Base-by-base conservation (phyloP, 352 stramenopile genomes). In the Globisporangium echinulatum region DNA sequence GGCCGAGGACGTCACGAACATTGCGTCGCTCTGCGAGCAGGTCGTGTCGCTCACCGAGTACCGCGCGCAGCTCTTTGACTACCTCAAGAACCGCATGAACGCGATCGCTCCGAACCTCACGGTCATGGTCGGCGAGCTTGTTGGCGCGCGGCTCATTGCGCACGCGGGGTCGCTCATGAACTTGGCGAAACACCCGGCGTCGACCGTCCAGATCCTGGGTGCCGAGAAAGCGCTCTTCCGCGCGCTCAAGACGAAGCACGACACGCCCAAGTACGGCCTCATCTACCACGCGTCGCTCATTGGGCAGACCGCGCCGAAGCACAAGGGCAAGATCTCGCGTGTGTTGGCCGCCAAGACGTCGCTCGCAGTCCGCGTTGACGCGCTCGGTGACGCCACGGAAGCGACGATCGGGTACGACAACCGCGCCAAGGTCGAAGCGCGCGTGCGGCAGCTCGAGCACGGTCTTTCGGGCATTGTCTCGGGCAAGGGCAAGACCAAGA, bases 251-350 rank as follows among this genome's bases (percentile, higher is more conserved):
- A 99, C 97, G 9, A 99, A 99, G 78, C 94, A 99, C 71, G 96
- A 99, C 73, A 99, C 97, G 10, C 97, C 97, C 8, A 99, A 99
- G 79, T 99, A 99, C 77, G 98, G 98, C 79, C 85, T 99, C n/a
- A 99, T 99, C 71, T 99, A 99, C 77, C 98, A 99, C 79, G 97
- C 97, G 5, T 99, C 94, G 61, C 79, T 99, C 7, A 99, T 99
- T 60, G 98, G 98, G 40, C 97, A 99, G 75, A 97, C 97, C 1
- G 88, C 92, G n/a, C 93, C 97, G 4, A 99, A 99, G 86, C 92
- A 99, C 81, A 99, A 99, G 86, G 98, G 97, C 64, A 99, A 99
- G 75, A 99, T 99, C 62, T 98, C 85, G 63, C 93, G 97, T 62
- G 96, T 99, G 19, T 77, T 99, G 52, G 97, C 98, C 13, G 97